Evolutionary conservation across 495 filamentous ascomycete species (phyloP), one percentile per base, ranked within the genome.

Genomic region (Immersiella caudata): DNA sequence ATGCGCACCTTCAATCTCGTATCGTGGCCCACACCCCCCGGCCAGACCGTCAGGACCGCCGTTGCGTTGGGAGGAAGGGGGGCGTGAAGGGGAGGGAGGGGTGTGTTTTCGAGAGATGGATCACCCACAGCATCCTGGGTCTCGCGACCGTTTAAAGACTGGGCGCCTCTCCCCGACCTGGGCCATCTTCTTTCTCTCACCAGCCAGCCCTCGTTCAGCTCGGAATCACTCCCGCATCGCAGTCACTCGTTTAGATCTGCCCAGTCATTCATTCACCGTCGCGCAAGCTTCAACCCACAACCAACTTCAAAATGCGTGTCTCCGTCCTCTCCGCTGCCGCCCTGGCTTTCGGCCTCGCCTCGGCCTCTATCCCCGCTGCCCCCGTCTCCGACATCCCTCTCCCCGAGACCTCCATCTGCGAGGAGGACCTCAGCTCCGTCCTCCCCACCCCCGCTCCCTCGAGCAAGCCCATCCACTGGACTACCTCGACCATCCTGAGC

Each of bases 331-430:
- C 57, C 11, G 14, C 57, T 22, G 64, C 52, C 33, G 55, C 55
- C 25, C 24, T 66, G 20, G 50, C 54, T 20, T 40, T 61, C 65
- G 57, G 56, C 26, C 5, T 67, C 35, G 58, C 33, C 22, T 35
- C 22, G 20, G 59, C 58, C 40, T n/a, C 21, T 9, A 16, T 66
- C 11, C 11, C 66, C 4, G 68, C 73, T 29, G 70, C 77, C 49
- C 72, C 78, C 26, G 68, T 71, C 58, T 71, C 75, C 54, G 54
- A 62, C 49, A 77, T 76, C 71, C 77, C 75, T 62, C 60, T 60
- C 11, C 29, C 27, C 51, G 64, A 68, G 20, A 12, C 24, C 8
- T 29, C 61, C 18, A 46, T 18, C 40, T 46, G 11, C 40, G 9
- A 12, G 9, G 40, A 46, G 5, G 27, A 65, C 29, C 3, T 33